Conservation (phyloP, 2,329 filamentous ascomycete species). For the Cercospora janseana region DNA sequence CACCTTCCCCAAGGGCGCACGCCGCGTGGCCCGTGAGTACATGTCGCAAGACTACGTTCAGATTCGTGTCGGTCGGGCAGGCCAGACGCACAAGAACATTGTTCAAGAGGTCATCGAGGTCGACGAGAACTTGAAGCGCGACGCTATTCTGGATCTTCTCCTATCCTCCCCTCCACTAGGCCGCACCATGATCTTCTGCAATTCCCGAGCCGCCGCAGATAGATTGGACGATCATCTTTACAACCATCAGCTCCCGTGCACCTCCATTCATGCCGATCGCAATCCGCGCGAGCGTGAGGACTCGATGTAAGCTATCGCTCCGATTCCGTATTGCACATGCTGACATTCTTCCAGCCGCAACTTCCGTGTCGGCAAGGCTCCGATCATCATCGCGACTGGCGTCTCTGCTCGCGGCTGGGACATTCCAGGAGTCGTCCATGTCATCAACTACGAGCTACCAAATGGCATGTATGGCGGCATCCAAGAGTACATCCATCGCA, state of each 20-base stretch:
- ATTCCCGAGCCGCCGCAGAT: slow-evolving; percentile 74
- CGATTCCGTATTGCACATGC: background rate
- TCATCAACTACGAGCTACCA: slow-evolving; percentile 92
- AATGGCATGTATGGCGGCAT: slow-evolving; percentile 75
- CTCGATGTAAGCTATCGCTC: slow-evolving; percentile 61
- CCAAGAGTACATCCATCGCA: slow-evolving; percentile 89
- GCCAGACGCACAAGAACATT: slow-evolving; percentile 75
- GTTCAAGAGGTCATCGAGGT: slow-evolving; percentile 70
- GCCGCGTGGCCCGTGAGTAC: slow-evolving; percentile 72
- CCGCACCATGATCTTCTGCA: slow-evolving; percentile 87
- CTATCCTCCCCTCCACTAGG: slow-evolving; percentile 66
- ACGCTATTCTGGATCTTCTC: slow-evolving; percentile 70
- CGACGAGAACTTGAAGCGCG: slow-evolving; percentile 64
- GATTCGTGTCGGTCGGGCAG: slow-evolving; percentile 82
- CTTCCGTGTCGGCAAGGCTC: slow-evolving; percentile 71
- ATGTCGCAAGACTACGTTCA: slow-evolving; percentile 72
- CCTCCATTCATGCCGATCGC: slow-evolving; percentile 83
- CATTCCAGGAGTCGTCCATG: slow-evolving; percentile 79
- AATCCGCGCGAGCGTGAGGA: slow-evolving; percentile 91
- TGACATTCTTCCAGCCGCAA: slow-evolving; percentile 53
- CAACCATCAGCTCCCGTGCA: slow-evolving; percentile 72
- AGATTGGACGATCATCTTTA: slow-evolving; percentile 84
- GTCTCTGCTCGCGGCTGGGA: slow-evolving; percentile 65
- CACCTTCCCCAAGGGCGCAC: slow-evolving; percentile 80
- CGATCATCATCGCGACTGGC: slow-evolving; percentile 82